Base-by-base conservation (phyloP, 2,329 filamentous ascomycete genomes). In the Colletotrichum siamense region DNA sequence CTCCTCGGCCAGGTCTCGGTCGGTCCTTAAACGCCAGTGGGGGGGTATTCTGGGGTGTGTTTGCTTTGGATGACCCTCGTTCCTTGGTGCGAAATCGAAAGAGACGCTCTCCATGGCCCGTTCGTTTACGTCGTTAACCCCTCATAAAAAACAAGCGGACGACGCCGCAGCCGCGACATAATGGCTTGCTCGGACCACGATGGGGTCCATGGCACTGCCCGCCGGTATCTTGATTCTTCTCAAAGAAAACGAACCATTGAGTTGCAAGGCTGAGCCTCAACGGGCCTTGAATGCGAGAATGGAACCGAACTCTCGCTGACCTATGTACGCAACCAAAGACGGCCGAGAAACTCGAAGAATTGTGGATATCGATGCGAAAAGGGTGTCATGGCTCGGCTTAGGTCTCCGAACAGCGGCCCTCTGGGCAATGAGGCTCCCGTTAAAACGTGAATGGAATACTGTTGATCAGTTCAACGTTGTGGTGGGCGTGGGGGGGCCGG, bases 101-200 rank as follows among this genome's bases (percentile, higher is more conserved):
- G 63, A 67, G 63, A 30, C 28, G 15, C 39, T 70, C 36, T 44
- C 24, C 66, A 70, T 61, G 49, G 26, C 59, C 67, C 34, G 61
- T 71, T 68, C 28, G 55, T 59, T 75, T 64, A 59, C 70, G 68
- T 76, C 73, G 52, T 65, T 73, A 65, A 76, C 73, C 73, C 70
- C 73, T 76, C 70, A 22, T 24, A 30, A 67, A n/a, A 67, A 72
- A 65, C n/a, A 61, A 55, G 34, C 74, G 57, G 57, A 26, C 70
- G 55, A 74, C 74, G 74, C 74, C 70, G 74, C 70, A 76, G 65
- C 74, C 74, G 74, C 74, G 52, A 39, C 32, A 22, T 68, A 74
- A 73, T 73, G 44, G 70, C 59, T 74, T 65, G 74, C 70, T 74
- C 49, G 71, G 74, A 74, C 65, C 70, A 65, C 28, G 49, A 64